These are phyloP conservation scores for Plasmodium coatneyi DNA, from an alignment of 169 alveolate species.

Conservation along the genomic window DNA sequence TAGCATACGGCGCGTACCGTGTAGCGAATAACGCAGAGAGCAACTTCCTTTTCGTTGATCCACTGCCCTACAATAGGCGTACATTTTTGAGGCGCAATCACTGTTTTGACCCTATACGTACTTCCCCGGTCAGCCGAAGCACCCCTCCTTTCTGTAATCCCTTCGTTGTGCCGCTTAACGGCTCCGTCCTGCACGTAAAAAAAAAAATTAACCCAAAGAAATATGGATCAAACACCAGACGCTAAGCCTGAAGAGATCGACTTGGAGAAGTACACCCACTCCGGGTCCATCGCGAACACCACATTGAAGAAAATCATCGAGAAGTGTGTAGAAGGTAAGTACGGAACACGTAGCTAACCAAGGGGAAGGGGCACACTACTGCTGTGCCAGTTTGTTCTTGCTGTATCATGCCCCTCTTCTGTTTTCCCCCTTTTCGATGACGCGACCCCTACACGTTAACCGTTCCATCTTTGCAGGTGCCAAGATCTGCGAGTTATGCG, in stretches of 20 bases:
- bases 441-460: background rate
- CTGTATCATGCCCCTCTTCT: background rate
- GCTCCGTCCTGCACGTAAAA: background rate
- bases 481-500: conserved; percentile 34
- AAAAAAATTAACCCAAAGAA: background rate
- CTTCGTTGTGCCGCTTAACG: background rate
- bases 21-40: background rate
- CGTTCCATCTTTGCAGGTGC: conserved; percentile 8
- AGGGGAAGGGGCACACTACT: background rate
- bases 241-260: conserved; percentile 52
- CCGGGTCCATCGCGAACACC: conserved; percentile 57
- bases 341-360: background rate
- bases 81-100: background rate
- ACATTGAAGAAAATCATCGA: conserved; percentile 56
- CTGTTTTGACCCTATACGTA: background rate
- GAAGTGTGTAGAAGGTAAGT: conserved; percentile 53
- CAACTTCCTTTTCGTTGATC: background rate
- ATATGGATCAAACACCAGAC: conserved; percentile 53
- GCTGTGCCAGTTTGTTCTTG: background rate
- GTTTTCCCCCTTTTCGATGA: background rate
- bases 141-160: background rate
- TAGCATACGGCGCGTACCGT: background rate
- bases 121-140: background rate
- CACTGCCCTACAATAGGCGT: background rate
- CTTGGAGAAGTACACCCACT: conserved; percentile 51